Base-by-base conservation (phyloP, 805 yeast species). In the Candida maris region DNA sequence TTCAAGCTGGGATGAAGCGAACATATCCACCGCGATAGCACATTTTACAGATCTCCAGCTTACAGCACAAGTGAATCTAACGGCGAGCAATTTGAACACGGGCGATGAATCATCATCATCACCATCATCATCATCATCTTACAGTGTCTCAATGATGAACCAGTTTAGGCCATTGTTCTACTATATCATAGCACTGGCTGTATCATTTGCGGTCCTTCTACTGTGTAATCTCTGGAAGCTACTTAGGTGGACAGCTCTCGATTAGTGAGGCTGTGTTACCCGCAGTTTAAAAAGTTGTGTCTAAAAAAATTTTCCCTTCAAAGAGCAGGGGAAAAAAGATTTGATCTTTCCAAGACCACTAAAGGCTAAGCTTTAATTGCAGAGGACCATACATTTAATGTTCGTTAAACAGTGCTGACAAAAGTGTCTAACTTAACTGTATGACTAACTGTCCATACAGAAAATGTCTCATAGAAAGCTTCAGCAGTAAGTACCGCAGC, bases 381-480 rank as follows among this genome's bases (percentile, higher is more conserved):
- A n/a, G n/a, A n/a, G n/a, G n/a, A n/a, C n/a, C n/a, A n/a, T n/a
- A n/a, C n/a, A n/a, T n/a, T n/a, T n/a, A n/a, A n/a, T n/a, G n/a
- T n/a, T n/a, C n/a, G n/a, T n/a, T n/a, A n/a, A n/a, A n/a, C n/a
- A n/a, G n/a, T n/a, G n/a, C n/a, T n/a, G n/a, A n/a, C n/a, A n/a
- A n/a, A n/a, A n/a, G n/a, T n/a, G n/a, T n/a, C n/a, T n/a, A n/a
- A n/a, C n/a, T n/a, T n/a, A n/a, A n/a, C 22, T 16, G 28, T 16
- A 25, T 25, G 28, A 10, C 16, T 25, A 7, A 7, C 14, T 9
- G 8, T n/a, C 28, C 14, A 12, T 7, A 16, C 14, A 13, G 14
- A 39, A 27, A 26, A 63, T 63, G 68, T 57, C 68, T 24, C 66
- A 60, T 35, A 52, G 68, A 45, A 63, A 63, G 39, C 49, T 63